Conservation (phyloP, 2,329 filamentous ascomycete genomes). For the Colletotrichum siamense region DNA sequence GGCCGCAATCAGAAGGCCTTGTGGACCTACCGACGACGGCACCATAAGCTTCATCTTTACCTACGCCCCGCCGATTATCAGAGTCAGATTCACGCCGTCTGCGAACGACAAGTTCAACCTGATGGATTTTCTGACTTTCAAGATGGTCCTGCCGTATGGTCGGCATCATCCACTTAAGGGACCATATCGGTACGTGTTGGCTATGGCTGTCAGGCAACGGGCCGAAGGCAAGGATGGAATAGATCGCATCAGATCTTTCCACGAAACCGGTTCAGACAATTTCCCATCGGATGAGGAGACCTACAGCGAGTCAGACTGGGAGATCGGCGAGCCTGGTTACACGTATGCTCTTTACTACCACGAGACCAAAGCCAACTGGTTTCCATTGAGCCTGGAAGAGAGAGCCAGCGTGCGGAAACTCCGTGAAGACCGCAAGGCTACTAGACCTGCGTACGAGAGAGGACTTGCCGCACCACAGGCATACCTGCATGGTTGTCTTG, state of each 20-base stretch:
- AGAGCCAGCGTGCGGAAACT: background rate
- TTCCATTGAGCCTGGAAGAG: background rate
- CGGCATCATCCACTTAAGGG: background rate
- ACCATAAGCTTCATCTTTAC: background rate
- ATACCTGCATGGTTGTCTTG: background rate
- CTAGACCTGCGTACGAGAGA: background rate
- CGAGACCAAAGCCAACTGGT: background rate
- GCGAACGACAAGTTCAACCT: background rate
- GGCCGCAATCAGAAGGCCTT: background rate
- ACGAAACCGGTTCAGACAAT: background rate
- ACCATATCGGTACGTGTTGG: background rate
- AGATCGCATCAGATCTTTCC: background rate
- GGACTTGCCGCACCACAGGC: background rate
- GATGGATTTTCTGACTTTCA: background rate
- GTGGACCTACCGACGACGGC: background rate
- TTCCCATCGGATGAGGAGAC: background rate
- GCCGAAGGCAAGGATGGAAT: background rate
- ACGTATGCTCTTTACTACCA: background rate
- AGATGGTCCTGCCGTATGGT: background rate
- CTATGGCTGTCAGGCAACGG: background rate
- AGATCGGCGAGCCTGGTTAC: background rate
- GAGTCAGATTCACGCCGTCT: background rate
- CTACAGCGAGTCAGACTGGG: background rate
- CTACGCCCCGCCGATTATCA: background rate
- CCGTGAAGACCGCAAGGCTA: background rate